Base-by-base conservation (phyloP, 1,284 basidiomycete species). In the Trametes sp. region DNA sequence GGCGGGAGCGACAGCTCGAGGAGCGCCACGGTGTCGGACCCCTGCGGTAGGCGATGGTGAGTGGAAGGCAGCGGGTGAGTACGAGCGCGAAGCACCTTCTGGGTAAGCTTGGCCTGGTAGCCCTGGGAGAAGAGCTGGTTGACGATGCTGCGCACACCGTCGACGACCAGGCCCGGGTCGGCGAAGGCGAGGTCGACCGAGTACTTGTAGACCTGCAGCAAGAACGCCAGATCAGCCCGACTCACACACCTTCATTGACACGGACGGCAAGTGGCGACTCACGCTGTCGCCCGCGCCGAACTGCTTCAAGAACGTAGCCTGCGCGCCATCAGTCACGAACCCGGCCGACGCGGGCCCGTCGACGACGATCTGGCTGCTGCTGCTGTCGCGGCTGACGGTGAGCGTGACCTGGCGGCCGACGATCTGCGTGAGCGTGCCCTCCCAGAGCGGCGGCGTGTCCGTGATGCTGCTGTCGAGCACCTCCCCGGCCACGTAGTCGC, bases 151-250 rank as follows among this genome's bases (percentile, higher is more conserved):
- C 28, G 50, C n/a, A 61, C 46, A n/a, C 57, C 61, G 5, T 21
- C 28, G 2, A 48, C 3, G 8, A 66, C 61, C 1, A 53, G 10
- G 21, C 28, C 58, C 19, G 57, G 38, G 10, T 16, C 4, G 2
- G 61, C 42, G 50, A 66, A 66, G 1, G 64, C 61, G 21, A 66
- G 44, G 28, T 35, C 53, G 14, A 31, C 61, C 13, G 54, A 49
- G 58, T 66, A 63, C 6, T 19, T 42, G 41, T 29, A 44, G 10
- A 19, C 33, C 51, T 46, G 38, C 35, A 41, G 45, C 45, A 23
- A n/a, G 10, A 8, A 29, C 1, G 1, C 16, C 7, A 41, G 2
- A 4, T 41, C 19, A 41, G 19, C 38, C 38, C 4, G 14, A n/a
- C n/a, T n/a, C n/a, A n/a, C n/a, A n/a, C n/a, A n/a, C n/a, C n/a